phyloP scores from a whole-genome alignment of 208 protist genomes.

The Trypanosoma lewisi region DNA sequence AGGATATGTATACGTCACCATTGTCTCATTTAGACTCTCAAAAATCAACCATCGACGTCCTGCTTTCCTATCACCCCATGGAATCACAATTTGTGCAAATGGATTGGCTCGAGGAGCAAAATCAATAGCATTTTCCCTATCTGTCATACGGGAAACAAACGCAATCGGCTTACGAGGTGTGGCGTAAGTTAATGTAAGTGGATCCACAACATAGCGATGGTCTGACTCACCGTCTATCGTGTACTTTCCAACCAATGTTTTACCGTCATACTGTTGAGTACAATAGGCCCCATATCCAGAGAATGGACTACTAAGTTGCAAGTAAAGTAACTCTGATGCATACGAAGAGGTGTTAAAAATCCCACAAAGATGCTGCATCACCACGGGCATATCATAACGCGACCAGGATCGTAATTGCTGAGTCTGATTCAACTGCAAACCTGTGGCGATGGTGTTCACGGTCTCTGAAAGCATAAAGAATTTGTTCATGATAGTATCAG shows the following conservation, averaged over 20 bases:
- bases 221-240: constrained; percentile 29
- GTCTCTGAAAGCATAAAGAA: constrained; percentile 31
- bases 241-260: constrained; percentile 35
- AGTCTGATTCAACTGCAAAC: constrained; percentile 23
- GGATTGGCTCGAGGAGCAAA: constrained; percentile 38
- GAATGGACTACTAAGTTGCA: constrained; percentile 46
- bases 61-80: constrained; percentile 24
- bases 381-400: constrained; percentile 33
- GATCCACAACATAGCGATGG: constrained; percentile 41
- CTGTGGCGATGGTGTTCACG: constrained; percentile 22
- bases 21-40: constrained; percentile 20
- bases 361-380: constrained; percentile 53
- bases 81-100: constrained; percentile 40
- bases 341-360: neutral
- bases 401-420: constrained; percentile 31
- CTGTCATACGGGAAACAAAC: constrained; percentile 36
- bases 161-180: constrained; percentile 25
- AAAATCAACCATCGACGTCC: constrained; percentile 24
- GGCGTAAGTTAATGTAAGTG: constrained; percentile 24
- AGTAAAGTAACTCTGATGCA: constrained; percentile 35
- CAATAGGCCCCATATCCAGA: constrained; percentile 66
- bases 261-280: constrained; percentile 41
- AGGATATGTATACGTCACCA: constrained; percentile 57
- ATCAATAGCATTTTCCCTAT: constrained; percentile 36
- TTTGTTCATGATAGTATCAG: constrained; percentile 24